Base-by-base conservation (phyloP, 2,329 filamentous ascomycete species). In the Fusarium agapanthi region DNA sequence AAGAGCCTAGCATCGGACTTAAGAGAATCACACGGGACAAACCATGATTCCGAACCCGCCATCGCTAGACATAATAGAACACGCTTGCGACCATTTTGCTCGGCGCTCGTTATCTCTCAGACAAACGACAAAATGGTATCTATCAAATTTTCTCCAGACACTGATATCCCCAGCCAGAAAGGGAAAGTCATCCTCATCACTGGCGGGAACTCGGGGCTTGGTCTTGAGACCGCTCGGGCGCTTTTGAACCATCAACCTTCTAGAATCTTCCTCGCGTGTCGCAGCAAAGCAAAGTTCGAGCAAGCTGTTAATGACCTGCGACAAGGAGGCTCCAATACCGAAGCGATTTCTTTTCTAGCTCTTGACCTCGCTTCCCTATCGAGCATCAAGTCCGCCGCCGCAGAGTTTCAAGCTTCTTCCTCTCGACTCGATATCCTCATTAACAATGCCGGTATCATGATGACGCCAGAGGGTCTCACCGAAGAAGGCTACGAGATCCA, bases 401-500 rank as follows among this genome's bases (percentile, higher is more conserved):
- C 16, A 15, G 41, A 47, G 5, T 65, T 65, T 0, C 48, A 65
- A 2, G 8, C 34, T 24, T 44, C 61, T 5, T 65, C 41, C 0
- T 10, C 35, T 0, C 60, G 60, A 13, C 62, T 65, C 0, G 60
- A 65, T 7, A 11, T 65, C 5, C 62, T 65, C 1, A 20, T 65
- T 2, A 65, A 65, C 15, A 65, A 65, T 43, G 62, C 62, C 1
- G 62, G 62, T 3, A 65, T 65, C 7, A 65, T 65, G 62, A 65
- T 65, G 62, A 65, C 60, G 0, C 60, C 62, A 2, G 62, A 65
- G 3, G 41, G 60, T 11, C 41, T 48, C 1, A 65, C 62, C n/a
- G 15, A 57, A 14, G 62, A 65, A 11, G 62, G 60, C 7, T 65
- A 65, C 20, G 62, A 65, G 41, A 37, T 65, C 2, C 62, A 65